Conservation (phyloP, 179 eudicot genomes). For the Gypsophila paniculata region DNA sequence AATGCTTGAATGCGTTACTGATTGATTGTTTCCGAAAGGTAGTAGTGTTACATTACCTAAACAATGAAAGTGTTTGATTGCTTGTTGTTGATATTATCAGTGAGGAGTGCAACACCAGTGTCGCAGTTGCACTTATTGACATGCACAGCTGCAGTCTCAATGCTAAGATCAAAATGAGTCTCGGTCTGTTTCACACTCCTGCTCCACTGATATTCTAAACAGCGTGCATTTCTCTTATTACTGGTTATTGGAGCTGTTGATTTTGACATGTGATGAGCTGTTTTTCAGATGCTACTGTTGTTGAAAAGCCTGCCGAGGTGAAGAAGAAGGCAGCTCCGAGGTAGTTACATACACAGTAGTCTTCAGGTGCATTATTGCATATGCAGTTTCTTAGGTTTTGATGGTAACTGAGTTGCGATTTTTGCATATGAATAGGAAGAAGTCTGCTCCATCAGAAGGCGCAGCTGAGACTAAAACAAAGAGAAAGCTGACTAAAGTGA, state of each 20-base stretch:
- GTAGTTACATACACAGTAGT: slow-evolving; percentile 10
- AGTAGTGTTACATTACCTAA: too few species aligned
- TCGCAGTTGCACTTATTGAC: slow-evolving; percentile 71
- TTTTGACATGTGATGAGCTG: not conserved
- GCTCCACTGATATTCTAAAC: not conserved
- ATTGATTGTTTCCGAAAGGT: too few species aligned
- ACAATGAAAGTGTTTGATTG: too few species aligned
- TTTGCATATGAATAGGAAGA: slow-evolving; percentile 30
- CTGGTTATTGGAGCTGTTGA: not conserved
- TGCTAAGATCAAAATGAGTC: slow-evolving; percentile 60
- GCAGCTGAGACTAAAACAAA: slow-evolving; percentile 39
- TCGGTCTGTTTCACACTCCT: slow-evolving; percentile 34
- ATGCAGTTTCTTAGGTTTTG: not conserved
- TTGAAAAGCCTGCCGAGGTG: slow-evolving; percentile 44
- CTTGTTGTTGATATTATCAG: slow-evolving; percentile 29
- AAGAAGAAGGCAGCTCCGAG: slow-evolving; percentile 47
- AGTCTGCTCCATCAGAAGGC: slow-evolving; percentile 26
- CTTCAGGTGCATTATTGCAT: not conserved
- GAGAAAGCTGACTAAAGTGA: slow-evolving; percentile 51
- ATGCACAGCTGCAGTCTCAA: slow-evolving; percentile 69
- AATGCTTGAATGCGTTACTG: too few species aligned
- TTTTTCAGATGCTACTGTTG: slow-evolving; percentile 48
- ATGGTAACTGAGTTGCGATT: not conserved
- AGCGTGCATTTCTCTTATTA: not conserved
- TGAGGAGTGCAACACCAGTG: slow-evolving; percentile 66